Evolutionary conservation across 805 yeast species (phyloP).

Genomic region (Ogataea thermomethanolica): DNA sequence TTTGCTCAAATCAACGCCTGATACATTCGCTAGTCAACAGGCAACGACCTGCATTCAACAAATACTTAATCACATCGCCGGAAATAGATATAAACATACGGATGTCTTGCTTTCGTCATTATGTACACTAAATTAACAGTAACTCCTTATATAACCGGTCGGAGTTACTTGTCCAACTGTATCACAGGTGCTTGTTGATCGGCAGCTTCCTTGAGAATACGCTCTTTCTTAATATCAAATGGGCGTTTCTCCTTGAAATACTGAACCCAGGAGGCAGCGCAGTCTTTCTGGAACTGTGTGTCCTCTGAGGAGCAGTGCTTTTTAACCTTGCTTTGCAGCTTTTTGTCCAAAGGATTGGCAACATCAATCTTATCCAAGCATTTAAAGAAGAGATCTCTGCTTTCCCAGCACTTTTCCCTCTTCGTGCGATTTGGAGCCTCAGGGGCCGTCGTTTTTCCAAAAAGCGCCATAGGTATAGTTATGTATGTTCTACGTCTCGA

Average conservation of each 20-base stretch:
- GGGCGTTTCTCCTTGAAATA: constrained; percentile 90
- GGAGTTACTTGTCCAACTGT: constrained; percentile 4
- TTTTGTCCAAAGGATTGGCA: constrained; percentile 63
- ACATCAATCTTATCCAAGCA: constrained; percentile 71
- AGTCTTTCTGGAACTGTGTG: constrained; percentile 61
- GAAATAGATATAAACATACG: too few relatives aligned
- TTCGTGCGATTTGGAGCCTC: constrained; percentile 55
- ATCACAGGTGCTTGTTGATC: constrained; percentile 53
- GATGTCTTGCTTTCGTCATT: neutral
- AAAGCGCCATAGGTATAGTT: constrained; percentile 47
- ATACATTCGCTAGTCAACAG: neutral
- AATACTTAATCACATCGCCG: neutral
- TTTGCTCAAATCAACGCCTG: neutral
- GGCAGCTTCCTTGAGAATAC: constrained; percentile 66
- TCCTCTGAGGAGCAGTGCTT: constrained; percentile 56
- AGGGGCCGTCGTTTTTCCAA: constrained; percentile 31
- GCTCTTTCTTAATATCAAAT: constrained; percentile 66
- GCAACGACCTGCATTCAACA: neutral
- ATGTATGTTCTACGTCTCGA: neutral
- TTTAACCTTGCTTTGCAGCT: constrained; percentile 44
- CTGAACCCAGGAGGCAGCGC: constrained; percentile 84
- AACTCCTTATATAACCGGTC: neutral
- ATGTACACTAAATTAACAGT: neutral
- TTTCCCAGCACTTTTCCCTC: constrained; percentile 84
- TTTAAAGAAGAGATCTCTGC: constrained; percentile 72